phyloP scores from a whole-genome alignment of 192 early-diverging fungal species.

The Thoreauomyces humboldtii region DNA sequence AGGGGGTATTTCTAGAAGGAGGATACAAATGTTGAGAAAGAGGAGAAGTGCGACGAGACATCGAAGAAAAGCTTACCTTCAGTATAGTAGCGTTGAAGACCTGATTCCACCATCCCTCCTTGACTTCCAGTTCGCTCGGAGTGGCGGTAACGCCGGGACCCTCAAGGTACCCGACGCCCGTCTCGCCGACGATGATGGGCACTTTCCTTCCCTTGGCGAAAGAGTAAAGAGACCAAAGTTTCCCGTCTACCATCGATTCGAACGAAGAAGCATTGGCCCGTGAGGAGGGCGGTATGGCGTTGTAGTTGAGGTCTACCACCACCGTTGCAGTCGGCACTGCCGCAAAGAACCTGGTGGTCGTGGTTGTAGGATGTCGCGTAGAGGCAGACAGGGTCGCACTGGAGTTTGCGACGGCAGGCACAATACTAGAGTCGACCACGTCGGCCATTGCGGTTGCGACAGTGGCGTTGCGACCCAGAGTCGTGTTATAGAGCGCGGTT shows the following conservation, averaged over 20 bases:
- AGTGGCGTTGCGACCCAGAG: constrained; percentile 16
- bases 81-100: constrained; percentile 16
- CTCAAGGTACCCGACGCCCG: constrained; percentile 29
- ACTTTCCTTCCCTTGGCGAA: constrained; percentile 24
- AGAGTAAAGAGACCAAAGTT: constrained; percentile 18
- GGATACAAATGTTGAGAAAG: too few species aligned
- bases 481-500: constrained; percentile 24
- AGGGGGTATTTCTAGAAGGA: constrained; percentile 14
- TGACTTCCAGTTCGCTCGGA: constrained; percentile 34
- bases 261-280: constrained; percentile 2
- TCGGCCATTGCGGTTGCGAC: neutral
- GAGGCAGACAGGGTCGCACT: neutral
- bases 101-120: constrained; percentile 33
- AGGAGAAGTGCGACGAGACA: neutral
- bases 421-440: neutral
- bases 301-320: neutral
- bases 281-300: constrained; percentile 7
- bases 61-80: constrained; percentile 4
- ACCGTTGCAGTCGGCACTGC: neutral
- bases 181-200: constrained; percentile 34
- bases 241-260: constrained; percentile 5
- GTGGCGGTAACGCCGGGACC: constrained; percentile 1
- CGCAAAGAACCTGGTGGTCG: too few species aligned
- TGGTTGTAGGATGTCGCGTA: neutral
- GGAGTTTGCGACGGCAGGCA: neutral